phyloP scores from a whole-genome alignment of 495 filamentous ascomycete species.

The Bathelium albidoporum region DNA sequence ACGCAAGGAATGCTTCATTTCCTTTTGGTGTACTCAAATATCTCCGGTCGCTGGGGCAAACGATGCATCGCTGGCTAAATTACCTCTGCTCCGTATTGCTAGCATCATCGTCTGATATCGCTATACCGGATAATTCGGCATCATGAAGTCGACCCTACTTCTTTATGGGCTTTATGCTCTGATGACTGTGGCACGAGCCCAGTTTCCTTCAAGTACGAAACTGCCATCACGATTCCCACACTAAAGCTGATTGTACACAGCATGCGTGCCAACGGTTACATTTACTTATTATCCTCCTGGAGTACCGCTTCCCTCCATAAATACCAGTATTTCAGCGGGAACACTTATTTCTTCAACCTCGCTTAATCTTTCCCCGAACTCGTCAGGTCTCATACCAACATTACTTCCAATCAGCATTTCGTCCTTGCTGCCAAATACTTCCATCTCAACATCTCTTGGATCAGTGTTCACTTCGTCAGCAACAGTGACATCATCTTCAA shows the following conservation, averaged over 20 bases:
- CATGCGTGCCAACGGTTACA: background rate
- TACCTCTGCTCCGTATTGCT: background rate
- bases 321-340: background rate
- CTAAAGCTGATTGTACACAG: background rate
- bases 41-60: background rate
- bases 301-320: background rate
- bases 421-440: background rate
- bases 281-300: background rate
- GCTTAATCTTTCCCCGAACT: background rate
- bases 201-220: background rate
- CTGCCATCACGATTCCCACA: background rate
- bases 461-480: background rate
- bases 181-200: background rate
- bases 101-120: background rate
- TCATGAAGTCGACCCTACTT: background rate
- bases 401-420: background rate
- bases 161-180: background rate
- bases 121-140: background rate
- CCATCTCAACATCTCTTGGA: background rate
- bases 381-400: background rate
- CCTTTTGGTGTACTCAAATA: background rate
- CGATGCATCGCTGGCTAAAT: background rate
- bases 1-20: background rate
- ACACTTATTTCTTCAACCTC: background rate
- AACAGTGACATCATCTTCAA: background rate